Evolutionary conservation across 495 filamentous ascomycete genomes (phyloP), one percentile per base, ranked within the genome.

Genomic region (Penicillium subrubescens): DNA sequence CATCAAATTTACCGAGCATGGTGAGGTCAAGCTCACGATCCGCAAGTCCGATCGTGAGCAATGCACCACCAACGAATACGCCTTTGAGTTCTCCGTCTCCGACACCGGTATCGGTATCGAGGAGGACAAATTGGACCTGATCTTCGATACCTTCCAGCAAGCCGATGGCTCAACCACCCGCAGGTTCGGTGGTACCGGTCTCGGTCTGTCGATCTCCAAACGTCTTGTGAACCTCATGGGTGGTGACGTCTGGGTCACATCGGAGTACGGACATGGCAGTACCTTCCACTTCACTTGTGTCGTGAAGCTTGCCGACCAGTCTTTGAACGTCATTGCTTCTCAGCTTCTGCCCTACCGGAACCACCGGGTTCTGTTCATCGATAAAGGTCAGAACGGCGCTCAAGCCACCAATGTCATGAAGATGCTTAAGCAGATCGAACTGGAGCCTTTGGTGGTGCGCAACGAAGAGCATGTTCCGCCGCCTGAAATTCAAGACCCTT

Each of bases 101-200:
- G 95, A 99, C 73, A 99, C 96, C 27, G 95, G 95, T 57, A 99
- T 99, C 72, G 95, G 95, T 68, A 98, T 99, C 64, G 92, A 94
- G 72, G 84, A 89, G 55, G 95, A 98, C 73, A 99, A 99, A 80
- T 87, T 98, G 29, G 93, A 97, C 74, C 79, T 98, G 62, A 99
- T 99, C 75, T 99, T 99, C 74, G 95, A 98, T 77, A 99, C 95
- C 15, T 99, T 99, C 88, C 96, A 97, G 71, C 95, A 99, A 80
- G 95, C 95, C 11, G 95, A 99, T 79, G 95, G 95, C 35, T 97
- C 94, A 10, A 99, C 96, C 70, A 99, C 95, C 11, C 85, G 95
- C 41, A 92, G 96, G 69, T 99, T 99, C 72, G 95, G 95, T 72
- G 95, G 95, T 67, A 99, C 95, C 29, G 95, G 95, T 60, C 85